Evolutionary conservation across 208 protist genomes (phyloP).

Genomic region (Trypanosoma melophagium): DNA sequence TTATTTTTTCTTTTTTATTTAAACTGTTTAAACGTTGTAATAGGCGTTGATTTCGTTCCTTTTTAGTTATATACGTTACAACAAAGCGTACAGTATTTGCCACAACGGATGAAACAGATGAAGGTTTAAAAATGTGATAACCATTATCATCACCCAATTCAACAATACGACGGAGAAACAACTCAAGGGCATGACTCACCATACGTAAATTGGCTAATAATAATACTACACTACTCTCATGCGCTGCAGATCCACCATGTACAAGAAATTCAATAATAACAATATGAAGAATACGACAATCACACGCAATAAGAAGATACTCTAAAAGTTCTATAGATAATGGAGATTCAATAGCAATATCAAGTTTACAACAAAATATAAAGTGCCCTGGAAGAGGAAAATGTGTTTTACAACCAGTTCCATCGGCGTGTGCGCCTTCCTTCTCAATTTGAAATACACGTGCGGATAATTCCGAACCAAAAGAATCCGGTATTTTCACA

Average conservation of each 20-base stretch:
- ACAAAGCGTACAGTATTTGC: slow-evolving; percentile 24
- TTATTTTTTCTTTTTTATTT: background rate
- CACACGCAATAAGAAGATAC: slow-evolving; percentile 40
- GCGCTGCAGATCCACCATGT: background rate
- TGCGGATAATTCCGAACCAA: slow-evolving; percentile 23
- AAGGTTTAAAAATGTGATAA: slow-evolving; percentile 20
- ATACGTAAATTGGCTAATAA: slow-evolving; percentile 18
- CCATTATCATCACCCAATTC: background rate
- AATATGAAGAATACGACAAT: slow-evolving; percentile 41
- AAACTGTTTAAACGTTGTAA: background rate
- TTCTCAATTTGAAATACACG: slow-evolving; percentile 6
- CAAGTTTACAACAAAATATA: slow-evolving; percentile 48
- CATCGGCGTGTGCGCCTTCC: background rate
- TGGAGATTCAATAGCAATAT: slow-evolving; percentile 33
- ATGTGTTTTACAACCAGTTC: background rate
- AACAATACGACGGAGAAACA: slow-evolving; percentile 22
- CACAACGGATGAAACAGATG: slow-evolving; percentile 20
- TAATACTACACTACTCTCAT: background rate
- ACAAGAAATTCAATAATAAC: slow-evolving; percentile 43
- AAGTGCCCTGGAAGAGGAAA: slow-evolving; percentile 55
- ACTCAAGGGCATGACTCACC: slow-evolving; percentile 5
- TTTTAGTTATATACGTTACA: slow-evolving; percentile 19
- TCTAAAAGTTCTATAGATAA: slow-evolving; percentile 36
- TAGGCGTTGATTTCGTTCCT: slow-evolving; percentile 22
- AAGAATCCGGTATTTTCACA: slow-evolving; percentile 27